phyloP scores from a whole-genome alignment of 1,284 basidiomycete species.

The Leccinum fuscescens region DNA sequence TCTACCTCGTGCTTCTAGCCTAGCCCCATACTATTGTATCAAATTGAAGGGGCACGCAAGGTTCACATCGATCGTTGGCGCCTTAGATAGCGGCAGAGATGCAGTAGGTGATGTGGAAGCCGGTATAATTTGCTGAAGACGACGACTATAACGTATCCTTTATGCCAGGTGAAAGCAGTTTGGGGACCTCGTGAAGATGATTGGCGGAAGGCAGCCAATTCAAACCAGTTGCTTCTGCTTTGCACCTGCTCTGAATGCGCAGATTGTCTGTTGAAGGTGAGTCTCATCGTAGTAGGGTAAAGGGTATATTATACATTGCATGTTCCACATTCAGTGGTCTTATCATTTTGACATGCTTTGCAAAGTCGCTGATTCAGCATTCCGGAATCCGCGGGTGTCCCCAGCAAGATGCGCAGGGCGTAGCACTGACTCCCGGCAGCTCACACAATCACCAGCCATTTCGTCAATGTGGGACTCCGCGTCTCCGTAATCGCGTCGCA shows the following conservation, averaged over 20 bases:
- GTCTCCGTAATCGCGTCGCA: not conserved
- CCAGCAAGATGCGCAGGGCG: not conserved
- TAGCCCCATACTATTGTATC: not conserved
- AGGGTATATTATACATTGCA: not conserved
- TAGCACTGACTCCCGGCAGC: not conserved
- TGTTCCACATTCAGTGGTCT: not conserved
- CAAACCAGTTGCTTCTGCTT: not conserved
- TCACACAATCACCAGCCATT: not conserved
- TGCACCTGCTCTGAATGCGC: not conserved
- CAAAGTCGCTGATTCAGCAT: not conserved
- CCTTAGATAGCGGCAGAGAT: not conserved
- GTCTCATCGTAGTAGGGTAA: not conserved
- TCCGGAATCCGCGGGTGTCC: not conserved
- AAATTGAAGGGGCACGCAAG: not conserved
- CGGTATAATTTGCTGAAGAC: not conserved
- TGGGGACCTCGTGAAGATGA: not conserved
- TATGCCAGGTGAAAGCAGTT: not conserved
- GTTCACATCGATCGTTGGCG: not conserved
- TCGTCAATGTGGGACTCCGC: not conserved
- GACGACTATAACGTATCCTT: not conserved
- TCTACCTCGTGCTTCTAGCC: not conserved
- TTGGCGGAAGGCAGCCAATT: not conserved
- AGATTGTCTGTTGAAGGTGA: not conserved
- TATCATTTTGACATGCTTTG: not conserved
- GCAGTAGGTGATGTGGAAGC: not conserved